Percentiles rank a stretch among this genome's conserved stretches.
Evolutionary conservation across 345 rosid species (phyloP).

Genomic region (Salix purpurea): DNA sequence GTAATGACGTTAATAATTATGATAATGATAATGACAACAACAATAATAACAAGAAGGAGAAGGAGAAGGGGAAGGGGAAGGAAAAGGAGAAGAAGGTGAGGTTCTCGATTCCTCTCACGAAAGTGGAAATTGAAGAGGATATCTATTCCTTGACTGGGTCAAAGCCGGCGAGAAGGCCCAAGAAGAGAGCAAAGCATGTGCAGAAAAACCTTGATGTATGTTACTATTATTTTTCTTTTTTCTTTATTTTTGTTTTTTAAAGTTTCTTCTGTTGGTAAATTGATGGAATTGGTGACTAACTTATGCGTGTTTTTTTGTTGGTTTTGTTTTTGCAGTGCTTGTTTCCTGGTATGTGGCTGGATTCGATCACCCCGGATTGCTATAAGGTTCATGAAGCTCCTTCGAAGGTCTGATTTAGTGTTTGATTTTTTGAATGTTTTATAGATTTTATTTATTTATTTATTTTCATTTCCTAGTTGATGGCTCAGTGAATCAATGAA

Average conservation of each 20-base stretch:
- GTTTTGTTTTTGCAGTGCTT: constrained; percentile 16
- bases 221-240: not conserved
- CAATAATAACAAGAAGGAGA: constrained; percentile 4
- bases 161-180: constrained; percentile 24
- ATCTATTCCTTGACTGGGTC: constrained; percentile 24
- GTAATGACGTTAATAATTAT: not conserved
- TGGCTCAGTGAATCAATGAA: not conserved
- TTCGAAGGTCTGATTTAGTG: constrained; percentile 9
- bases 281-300: not conserved
- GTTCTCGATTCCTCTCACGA: constrained; percentile 24
- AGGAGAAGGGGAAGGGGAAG: constrained; percentile 2
- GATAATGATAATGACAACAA: not conserved
- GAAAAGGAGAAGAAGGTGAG: constrained; percentile 16
- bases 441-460: not conserved
- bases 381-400: constrained; percentile 22
- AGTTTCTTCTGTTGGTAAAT: not conserved
- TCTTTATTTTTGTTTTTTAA: not conserved
- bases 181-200: constrained; percentile 24
- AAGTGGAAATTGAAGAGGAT: constrained; percentile 29
- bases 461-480: not conserved
- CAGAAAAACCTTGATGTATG: constrained; percentile 29
- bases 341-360: constrained; percentile 29
- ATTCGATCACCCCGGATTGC: constrained; percentile 16
- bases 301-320: not conserved
- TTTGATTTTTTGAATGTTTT: not conserved